Evolutionary conservation across 2,329 filamentous ascomycete species (phyloP), one percentile per base, ranked within the genome.

Genomic region (Zymoseptoria tritici): DNA sequence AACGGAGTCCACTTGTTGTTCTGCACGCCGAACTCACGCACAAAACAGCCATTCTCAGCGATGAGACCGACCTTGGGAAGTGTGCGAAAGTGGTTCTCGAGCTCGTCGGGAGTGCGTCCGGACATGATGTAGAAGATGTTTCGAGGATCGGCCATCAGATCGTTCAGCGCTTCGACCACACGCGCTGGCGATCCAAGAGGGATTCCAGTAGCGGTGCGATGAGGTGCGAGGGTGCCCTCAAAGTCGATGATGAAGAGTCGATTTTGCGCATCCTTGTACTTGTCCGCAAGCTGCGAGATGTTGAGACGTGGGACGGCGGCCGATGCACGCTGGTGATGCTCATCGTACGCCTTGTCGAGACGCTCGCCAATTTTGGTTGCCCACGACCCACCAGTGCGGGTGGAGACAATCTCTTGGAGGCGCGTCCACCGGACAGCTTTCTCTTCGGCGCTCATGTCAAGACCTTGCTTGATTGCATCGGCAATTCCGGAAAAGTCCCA

Each of bases 81-180:
- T 22, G 88, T 84, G 56, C 87, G 86, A 80, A 97, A 97, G 1
- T 95, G 80, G 4, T 87, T 85, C 66, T 96, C 91, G 36, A 97
- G 85, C 69, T 97, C 91, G 68, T 95, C 90, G 0, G 91, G 90
- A 66, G 87, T 89, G 36, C 91, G 86, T 8, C 90, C 88, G 57
- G 91, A 96, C 91, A 96, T 97, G 65, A 97, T 86, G 68, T 96
- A 97, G 24, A 97, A 88, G 1, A 86, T 85, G 70, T 97, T 97
- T 62, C 83, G 85, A 21, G 87, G 84, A 68, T 96, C 91, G 9
- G 87, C 80, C 9, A 94, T 80, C 13, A 97, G 77, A 60, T 96
- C 91, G 61, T 88, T 91, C 13, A 97, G 76, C 0, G 91, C 85
- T 62, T 92, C 89, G 53, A 96, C 82, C 0, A 92, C 91, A 26